These are phyloP conservation scores for Breynia disticha DNA, from an alignment of 441 rosid genomes.

Conservation along the genomic window DNA sequence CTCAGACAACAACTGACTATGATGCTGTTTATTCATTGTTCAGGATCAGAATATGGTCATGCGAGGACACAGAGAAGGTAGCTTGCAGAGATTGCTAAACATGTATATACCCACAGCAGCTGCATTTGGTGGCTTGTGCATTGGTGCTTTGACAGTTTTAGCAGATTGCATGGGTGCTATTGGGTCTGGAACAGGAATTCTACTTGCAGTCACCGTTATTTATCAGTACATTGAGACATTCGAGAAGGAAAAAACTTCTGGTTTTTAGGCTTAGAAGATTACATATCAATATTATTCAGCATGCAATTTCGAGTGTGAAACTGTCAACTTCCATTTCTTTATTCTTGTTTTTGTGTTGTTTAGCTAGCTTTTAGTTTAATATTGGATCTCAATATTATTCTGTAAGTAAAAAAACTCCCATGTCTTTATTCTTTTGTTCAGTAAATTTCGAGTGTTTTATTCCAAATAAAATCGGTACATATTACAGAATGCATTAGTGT, in stretches of 20 bases:
- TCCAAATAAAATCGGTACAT: no score
- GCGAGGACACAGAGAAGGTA: slow-evolving; percentile 86
- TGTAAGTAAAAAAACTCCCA: no score
- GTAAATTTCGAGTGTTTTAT: no score
- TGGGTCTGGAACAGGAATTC: slow-evolving; percentile 82
- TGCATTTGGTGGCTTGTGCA: slow-evolving; percentile 79
- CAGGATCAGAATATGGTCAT: slow-evolving; percentile 97
- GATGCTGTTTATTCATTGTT: slow-evolving; percentile 2
- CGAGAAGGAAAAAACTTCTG: slow-evolving; percentile 92
- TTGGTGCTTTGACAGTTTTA: slow-evolving; percentile 66
- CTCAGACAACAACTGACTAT: no score
- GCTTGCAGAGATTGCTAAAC: slow-evolving; percentile 69
- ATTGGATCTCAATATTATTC: background rate
- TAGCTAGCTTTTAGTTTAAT: no score
- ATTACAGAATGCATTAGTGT: no score
- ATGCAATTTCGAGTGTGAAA: no score
- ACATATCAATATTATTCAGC: background rate
- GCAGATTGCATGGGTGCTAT: slow-evolving; percentile 94
- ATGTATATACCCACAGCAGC: slow-evolving; percentile 86
- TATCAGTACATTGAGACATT: slow-evolving; percentile 91
- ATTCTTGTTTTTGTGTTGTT: no score
- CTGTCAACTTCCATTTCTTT: no score
- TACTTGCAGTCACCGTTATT: slow-evolving; percentile 79
- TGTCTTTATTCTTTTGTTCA: no score
- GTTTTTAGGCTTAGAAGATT: slow-evolving; percentile 44